Base-by-base conservation (phyloP, 2,329 filamentous ascomycete genomes). In the Xylaria sp. region DNA sequence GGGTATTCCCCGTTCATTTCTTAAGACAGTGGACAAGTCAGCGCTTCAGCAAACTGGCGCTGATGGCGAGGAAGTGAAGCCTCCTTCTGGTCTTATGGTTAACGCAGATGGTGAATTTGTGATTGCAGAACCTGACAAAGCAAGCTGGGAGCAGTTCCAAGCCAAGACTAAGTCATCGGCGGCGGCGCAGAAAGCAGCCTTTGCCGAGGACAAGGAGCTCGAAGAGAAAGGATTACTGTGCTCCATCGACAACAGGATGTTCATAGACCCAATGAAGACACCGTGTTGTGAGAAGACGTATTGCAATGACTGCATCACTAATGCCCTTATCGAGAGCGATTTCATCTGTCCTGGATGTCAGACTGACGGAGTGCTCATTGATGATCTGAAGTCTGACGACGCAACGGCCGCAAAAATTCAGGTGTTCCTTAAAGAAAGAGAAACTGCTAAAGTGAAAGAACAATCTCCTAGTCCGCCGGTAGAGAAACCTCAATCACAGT, bases 251-350 rank as follows among this genome's bases (percentile, higher is more conserved):
- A 97, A 97, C 83, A 94, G 93, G 82, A 91, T 97, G 88, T 97
- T 98, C 84, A 91, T 97, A 90, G 93, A 97, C 81, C 95, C 96
- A 87, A 96, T 97, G 87, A 97, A 97, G 89, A 98, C 96, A 78
- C 95, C 96, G 74, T 99, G 96, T 88, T 99, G 96, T 86, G 89
- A 92, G 84, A 97, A 92, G 88, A 97, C 94, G 79, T 99, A 97
- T 86, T 99, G 96, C 87, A 96, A 96, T 89, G 94, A 97, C 81
- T 99, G 96, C 91, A 97, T 99, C 83, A 97, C 96, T 80, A 97
- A 97, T 88, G 93, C 94, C 82, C 90, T 99, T 82, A 95, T 97
- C 83, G 94, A 98, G 85, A 96, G 92, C 88, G 96, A 99, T 87
- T 94, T 99, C 83, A 86, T 94, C 81, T 99, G 96, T 82, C 96